These are phyloP conservation scores for Apophysomyces ossiformis DNA, from an alignment of 371 early-diverging fungal species.

Conservation along the genomic window DNA sequence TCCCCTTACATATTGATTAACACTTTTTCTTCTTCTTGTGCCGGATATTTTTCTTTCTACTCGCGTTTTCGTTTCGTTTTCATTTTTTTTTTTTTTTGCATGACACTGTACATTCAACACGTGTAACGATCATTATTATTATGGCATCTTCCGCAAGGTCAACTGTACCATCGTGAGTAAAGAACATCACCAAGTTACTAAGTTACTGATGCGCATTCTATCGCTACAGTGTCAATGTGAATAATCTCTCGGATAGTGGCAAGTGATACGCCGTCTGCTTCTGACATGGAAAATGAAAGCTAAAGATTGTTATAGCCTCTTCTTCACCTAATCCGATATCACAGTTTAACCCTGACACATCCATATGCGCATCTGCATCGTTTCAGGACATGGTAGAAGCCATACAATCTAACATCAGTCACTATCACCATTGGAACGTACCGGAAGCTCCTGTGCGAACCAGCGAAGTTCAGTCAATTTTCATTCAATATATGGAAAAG, in stretches of 20 bases:
- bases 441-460: slow-evolving; percentile 17
- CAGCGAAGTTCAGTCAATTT: slow-evolving; percentile 28
- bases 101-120: slow-evolving; percentile 5
- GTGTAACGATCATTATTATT: slow-evolving; percentile 1
- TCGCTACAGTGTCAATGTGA: not conserved
- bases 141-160: not conserved
- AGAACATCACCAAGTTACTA: not conserved
- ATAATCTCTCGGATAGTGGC: not conserved
- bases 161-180: not conserved
- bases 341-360: not conserved
- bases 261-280: not conserved
- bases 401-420: not conserved
- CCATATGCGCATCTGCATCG: slow-evolving; percentile 1
- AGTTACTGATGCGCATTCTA: no score
- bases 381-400: not conserved
- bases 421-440: slow-evolving; percentile 36
- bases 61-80: slow-evolving; percentile 3
- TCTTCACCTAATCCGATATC: not conserved
- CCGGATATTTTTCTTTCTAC: slow-evolving; percentile 4
- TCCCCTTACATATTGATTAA: slow-evolving; percentile 4
- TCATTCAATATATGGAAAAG: slow-evolving; percentile 27
- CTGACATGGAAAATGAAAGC: not conserved
- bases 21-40: not conserved
- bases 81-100: not conserved
- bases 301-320: not conserved